phyloP scores from a whole-genome alignment of 768 basidiomycete genomes.

The Agrocybe chaxingu region DNA sequence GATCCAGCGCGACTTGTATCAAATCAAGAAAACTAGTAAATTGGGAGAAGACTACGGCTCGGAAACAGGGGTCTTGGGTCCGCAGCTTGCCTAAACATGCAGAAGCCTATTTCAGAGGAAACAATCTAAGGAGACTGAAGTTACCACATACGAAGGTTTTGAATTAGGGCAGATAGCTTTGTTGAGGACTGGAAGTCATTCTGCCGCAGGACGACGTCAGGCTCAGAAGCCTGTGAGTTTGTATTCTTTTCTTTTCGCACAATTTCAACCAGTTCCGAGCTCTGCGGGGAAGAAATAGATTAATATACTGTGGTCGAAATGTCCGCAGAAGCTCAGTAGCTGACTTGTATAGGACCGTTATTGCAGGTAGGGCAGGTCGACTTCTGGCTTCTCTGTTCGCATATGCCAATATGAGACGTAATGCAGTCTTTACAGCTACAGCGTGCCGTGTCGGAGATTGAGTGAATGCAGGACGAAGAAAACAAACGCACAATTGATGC shows the following conservation, averaged over 20 bases:
- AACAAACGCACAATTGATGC: conserved; percentile 62
- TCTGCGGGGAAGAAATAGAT: conserved; percentile 28
- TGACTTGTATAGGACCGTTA: conserved; percentile 61
- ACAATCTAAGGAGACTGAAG: background rate
- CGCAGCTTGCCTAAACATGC: conserved; percentile 47
- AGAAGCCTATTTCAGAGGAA: background rate
- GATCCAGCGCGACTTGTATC: conserved; percentile 66
- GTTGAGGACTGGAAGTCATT: conserved; percentile 90
- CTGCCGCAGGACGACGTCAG: conserved; percentile 58
- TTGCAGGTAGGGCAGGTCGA: conserved; percentile 80
- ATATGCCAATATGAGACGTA: conserved; percentile 62
- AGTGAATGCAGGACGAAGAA: background rate
- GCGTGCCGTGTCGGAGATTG: background rate
- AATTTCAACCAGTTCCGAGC: conserved; percentile 63
- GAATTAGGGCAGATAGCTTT: conserved; percentile 81
- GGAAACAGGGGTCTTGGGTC: conserved; percentile 72
- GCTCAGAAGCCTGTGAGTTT: conserved; percentile 32
- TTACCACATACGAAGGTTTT: conserved; percentile 58
- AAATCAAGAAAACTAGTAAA: conserved; percentile 87
- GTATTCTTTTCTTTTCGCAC: conserved; percentile 32
- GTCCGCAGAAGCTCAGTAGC: background rate
- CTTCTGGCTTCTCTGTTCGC: conserved; percentile 67
- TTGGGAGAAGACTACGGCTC: conserved; percentile 87
- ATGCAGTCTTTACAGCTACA: conserved; percentile 87
- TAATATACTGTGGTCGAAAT: background rate